Conservation (phyloP, 768 basidiomycete genomes). For the Suillus brevipes region DNA sequence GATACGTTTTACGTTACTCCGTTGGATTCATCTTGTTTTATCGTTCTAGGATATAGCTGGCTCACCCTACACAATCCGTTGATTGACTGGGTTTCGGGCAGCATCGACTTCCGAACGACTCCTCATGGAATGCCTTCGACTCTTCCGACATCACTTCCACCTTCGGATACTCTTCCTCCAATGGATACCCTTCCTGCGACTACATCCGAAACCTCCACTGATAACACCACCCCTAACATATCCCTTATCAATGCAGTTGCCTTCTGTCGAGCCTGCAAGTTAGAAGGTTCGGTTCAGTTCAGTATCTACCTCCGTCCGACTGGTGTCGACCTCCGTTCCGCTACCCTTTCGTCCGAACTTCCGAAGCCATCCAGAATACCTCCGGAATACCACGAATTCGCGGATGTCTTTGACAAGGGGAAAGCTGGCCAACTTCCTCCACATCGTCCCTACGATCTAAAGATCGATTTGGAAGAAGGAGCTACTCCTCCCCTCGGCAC, state of each 20-base stretch:
- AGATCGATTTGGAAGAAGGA: too few relatives aligned
- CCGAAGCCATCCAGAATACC: fast-evolving
- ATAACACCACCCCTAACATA: neutral
- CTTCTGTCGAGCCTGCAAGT: neutral
- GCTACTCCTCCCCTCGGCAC: too few relatives aligned
- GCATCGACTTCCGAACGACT: neutral
- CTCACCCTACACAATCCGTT: neutral
- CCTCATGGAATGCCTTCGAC: too few relatives aligned
- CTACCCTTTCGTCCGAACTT: neutral
- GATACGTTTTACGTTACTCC: constrained; percentile 2
- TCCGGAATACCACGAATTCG: too few relatives aligned
- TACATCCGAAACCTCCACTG: neutral
- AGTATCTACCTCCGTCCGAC: neutral
- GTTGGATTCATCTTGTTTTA: constrained; percentile 6
- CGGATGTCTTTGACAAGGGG: too few relatives aligned
- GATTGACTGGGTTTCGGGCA: neutral
- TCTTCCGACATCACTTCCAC: neutral
- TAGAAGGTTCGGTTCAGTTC: neutral
- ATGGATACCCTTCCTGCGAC: neutral
- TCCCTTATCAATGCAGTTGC: neutral
- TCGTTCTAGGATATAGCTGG: constrained; percentile 13
- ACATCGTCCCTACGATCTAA: too few relatives aligned
- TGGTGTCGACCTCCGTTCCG: neutral
- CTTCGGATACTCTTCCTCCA: too few relatives aligned
- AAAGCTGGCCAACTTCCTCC: too few relatives aligned